Evolutionary conservation across 2,329 filamentous ascomycete species (phyloP), one percentile per base, ranked within the genome.

Genomic region (Neofusicoccum parvum): DNA sequence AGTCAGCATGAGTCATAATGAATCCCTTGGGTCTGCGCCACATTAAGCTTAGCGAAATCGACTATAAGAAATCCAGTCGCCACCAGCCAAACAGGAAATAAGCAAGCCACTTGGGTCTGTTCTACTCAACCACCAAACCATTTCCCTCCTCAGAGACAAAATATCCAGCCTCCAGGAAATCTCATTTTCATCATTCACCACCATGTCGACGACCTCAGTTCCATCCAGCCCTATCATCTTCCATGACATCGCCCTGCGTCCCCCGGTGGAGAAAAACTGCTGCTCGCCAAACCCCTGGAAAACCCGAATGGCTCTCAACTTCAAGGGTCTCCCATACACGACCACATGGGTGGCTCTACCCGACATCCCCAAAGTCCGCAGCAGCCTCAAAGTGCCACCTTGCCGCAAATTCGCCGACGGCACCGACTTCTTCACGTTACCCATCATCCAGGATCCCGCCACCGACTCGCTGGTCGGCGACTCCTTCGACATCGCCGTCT

Each of bases 401-500:
- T 80, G 78, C 20, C 86, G 87, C 70, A 85, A 83, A 66, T 82
- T 84, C 65, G 79, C 79, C 67, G 83, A 89, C 69, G 87, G 86
- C 48, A 78, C 75, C 39, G 84, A 87, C 70, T 90, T 81, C 76
- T 81, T 81, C 74, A 90, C 88, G 2, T 80, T 90, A 0, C 88
- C 88, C 1, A 80, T 89, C 48, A 73, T 90, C 23, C 69, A 77
- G 0, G 85, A 89, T 59, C 72, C 78, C 0, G 64, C 70, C 17
- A 83, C 80, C 0, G 71, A 70, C 5, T 66, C 74, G 0, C 59
- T 79, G 0, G 64, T 89, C 2, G 88, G 88, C 5, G 88, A 90
- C 75, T 86, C 87, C 2, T 88, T 89, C 70, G 88, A 90, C 62
- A 90, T 90, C 67, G 88, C 88, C 6, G 74, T 83, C 32, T 85